Base-by-base conservation (phyloP, 495 filamentous ascomycete species). In the Halenospora varia region DNA sequence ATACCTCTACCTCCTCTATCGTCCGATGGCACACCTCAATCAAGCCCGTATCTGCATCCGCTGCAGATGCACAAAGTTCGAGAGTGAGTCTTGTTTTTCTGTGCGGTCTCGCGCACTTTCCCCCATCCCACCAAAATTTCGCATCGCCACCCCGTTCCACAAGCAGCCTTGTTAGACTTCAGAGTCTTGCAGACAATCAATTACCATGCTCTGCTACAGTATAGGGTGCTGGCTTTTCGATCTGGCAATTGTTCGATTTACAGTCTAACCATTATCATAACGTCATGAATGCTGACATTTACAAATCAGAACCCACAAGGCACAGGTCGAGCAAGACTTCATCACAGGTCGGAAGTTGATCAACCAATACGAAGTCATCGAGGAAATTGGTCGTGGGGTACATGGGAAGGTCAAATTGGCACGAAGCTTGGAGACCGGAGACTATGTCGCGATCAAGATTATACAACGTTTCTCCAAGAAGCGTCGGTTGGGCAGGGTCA, bases 361-460 rank as follows among this genome's bases (percentile, higher is more conserved):
- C 77, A 99, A 99, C 64, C 84, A 96, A 60, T 99, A 99, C 70
- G 90, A 96, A 65, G 89, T 99, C 65, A 85, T 97, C 54, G 86
- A 95, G 67, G 95, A 97, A 73, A 87, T 99, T 51, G 94, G 94
- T 29, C 88, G 93, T 42, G 94, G 94, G 40, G 87, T 94, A 56
- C 94, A 99, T 70, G 94, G 94, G 56, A 98, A 97, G 72, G 94
- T 98, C 53, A 98, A 98, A 74, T 77, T 96, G 40, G 95, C 91
- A 25, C 81, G 88, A 42, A 90, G 96, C 64, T 70, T 88, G 8
- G 76, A 82, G 26, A 92, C 85, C 0, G 82, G 82, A 53, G 88
- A 95, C 54, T 82, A 86, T 62, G 92, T 97, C 3, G 94, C 94
- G 17, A 96, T 99, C 78, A 99, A 97, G 73, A 97, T 99, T 63